phyloP scores from a whole-genome alignment of 2,329 filamentous ascomycete species.

The Arthrinium phaeospermum region DNA sequence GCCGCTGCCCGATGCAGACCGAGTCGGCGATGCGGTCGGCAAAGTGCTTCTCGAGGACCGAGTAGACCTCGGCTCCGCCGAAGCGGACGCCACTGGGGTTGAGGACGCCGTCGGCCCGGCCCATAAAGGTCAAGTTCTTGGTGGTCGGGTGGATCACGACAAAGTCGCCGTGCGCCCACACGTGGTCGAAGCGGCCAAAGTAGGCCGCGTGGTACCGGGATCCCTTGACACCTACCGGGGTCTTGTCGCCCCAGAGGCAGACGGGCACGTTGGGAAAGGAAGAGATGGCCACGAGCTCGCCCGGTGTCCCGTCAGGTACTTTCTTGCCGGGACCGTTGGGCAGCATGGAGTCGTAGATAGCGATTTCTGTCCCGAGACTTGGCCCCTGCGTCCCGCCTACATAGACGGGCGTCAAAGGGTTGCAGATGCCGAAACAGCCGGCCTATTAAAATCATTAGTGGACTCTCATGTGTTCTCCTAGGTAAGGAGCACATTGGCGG shows the following conservation, averaged over 20 bases:
- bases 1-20: conserved; percentile 80
- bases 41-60: conserved; percentile 72
- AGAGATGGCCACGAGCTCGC: conserved; percentile 74
- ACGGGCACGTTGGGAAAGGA: conserved; percentile 80
- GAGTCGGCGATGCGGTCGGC: conserved; percentile 68
- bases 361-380: conserved; percentile 55
- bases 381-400: conserved; percentile 59
- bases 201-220: conserved; percentile 65
- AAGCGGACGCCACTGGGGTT: conserved; percentile 83
- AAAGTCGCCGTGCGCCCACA: conserved; percentile 87
- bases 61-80: conserved; percentile 81
- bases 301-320: conserved; percentile 65
- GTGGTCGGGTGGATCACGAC: conserved; percentile 73
- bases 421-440: conserved; percentile 67
- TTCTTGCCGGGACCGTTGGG: conserved; percentile 49
- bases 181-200: conserved; percentile 67
- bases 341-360: conserved; percentile 68
- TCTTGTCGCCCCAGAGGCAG: conserved; percentile 65
- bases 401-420: conserved; percentile 71
- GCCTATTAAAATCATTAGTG: conserved; percentile 45
- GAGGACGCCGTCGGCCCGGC: conserved; percentile 77
- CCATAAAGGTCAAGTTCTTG: conserved; percentile 68
- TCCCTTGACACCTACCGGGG: conserved; percentile 48
- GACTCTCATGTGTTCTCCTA: background rate
- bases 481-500: too few relatives aligned